Evolutionary conservation across 257 asterid genomes (phyloP).

Genomic region (Henckelia pumila): DNA sequence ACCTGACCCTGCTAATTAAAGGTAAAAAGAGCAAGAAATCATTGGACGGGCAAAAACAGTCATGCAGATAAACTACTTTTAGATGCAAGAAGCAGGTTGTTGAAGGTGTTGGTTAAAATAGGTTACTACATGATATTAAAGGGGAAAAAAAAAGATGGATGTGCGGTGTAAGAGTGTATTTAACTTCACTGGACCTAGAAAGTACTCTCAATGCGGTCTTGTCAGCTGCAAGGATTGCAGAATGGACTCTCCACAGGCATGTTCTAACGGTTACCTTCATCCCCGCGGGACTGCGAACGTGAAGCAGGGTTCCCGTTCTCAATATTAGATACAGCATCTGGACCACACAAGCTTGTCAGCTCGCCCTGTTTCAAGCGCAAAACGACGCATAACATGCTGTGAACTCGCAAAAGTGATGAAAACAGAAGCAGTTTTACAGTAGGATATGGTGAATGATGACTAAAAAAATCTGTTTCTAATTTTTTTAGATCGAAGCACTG

Average conservation of each 20-base stretch:
- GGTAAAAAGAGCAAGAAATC: no score
- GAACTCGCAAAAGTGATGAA: no score
- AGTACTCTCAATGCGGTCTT: constrained; percentile 9
- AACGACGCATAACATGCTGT: neutral
- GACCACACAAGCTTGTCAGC: constrained; percentile 53
- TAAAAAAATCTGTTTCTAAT: no score
- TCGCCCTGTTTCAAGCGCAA: constrained; percentile 59
- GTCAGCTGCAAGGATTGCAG: constrained; percentile 19
- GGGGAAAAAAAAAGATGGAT: no score
- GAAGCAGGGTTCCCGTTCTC: constrained; percentile 36
- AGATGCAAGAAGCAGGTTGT: neutral
- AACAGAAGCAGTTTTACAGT: neutral
- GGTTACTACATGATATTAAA: neutral
- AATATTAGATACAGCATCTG: constrained; percentile 52
- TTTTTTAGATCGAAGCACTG: neutral
- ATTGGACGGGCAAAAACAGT: no score
- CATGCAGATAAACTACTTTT: neutral
- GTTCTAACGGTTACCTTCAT: constrained; percentile 48
- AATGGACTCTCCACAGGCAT: constrained; percentile 19
- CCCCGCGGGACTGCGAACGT: constrained; percentile 38
- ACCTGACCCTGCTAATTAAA: no score
- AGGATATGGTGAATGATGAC: neutral
- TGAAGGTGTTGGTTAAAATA: neutral
- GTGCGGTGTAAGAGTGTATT: constrained; percentile 7
- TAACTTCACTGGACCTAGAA: constrained; percentile 25